Conservation (phyloP, 352 stramenopile genomes). For the Phytopythium sindhum region DNA sequence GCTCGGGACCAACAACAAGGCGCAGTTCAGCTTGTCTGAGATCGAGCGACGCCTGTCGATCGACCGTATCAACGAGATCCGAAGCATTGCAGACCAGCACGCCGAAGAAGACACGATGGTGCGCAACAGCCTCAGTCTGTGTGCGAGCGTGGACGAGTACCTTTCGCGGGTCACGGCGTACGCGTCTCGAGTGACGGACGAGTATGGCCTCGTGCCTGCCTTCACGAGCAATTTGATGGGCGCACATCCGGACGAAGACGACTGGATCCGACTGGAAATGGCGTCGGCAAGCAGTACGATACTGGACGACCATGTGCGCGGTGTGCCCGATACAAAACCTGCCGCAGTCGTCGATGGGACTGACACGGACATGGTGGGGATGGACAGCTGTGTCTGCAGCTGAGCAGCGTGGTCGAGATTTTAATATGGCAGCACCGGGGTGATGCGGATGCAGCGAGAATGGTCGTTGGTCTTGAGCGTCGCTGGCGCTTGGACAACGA, state of each 20-base stretch:
- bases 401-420: background rate
- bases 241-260: background rate
- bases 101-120: background rate
- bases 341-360: background rate
- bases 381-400: constrained; percentile 1
- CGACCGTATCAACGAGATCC: background rate
- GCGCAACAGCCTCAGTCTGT: constrained; percentile 3
- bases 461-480: background rate
- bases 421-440: background rate
- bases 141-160: constrained; percentile 10
- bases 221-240: background rate
- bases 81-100: background rate
- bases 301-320: constrained; percentile 1
- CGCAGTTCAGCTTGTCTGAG: background rate
- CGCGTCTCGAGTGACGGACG: constrained; percentile 4
- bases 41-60: background rate
- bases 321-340: background rate
- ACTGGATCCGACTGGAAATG: constrained; percentile 5
- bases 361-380: background rate
- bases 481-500: background rate
- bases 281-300: constrained; percentile 3
- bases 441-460: background rate
- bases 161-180: background rate
- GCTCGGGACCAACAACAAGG: constrained; percentile 6
- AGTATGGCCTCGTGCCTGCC: constrained; percentile 3